These are phyloP conservation scores for Beauveria caledonica DNA, from an alignment of 2,329 filamentous ascomycete species.

Conservation along the genomic window DNA sequence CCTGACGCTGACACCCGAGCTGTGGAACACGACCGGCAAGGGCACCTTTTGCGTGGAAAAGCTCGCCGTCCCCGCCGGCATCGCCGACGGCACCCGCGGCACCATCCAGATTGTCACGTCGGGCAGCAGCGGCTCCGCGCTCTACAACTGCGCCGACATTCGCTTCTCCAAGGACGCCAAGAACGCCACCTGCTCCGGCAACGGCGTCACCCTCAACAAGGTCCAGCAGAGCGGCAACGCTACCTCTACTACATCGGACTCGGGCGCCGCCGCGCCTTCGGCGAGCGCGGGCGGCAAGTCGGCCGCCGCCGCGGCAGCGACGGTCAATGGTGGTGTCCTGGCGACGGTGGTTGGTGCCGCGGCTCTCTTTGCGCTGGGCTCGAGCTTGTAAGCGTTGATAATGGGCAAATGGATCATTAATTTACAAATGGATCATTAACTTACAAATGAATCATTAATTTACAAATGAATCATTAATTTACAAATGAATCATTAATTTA, in stretches of 20 bases:
- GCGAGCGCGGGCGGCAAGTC: constrained; percentile 11
- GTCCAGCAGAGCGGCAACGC: constrained; percentile 18
- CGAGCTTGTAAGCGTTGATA: neutral
- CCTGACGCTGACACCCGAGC: constrained; percentile 53
- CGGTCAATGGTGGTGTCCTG: neutral
- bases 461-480: no score
- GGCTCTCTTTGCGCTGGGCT: neutral
- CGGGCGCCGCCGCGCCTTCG: constrained; percentile 7
- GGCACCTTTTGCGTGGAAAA: constrained; percentile 59
- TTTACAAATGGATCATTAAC: neutral
- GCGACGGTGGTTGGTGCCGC: neutral
- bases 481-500: no score
- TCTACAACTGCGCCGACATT: constrained; percentile 73
- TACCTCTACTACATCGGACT: neutral
- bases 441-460: no score
- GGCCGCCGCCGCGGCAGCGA: neutral
- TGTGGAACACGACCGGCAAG: constrained; percentile 49
- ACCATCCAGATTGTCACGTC: constrained; percentile 63
- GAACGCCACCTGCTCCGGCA: constrained; percentile 29
- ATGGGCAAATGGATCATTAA: neutral
- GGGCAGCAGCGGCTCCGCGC: constrained; percentile 46
- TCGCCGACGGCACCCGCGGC: constrained; percentile 53
- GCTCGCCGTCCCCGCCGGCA: constrained; percentile 45
- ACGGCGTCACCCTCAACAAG: constrained; percentile 34
- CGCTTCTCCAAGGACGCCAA: constrained; percentile 50